Percentiles rank a stretch among this genome's conserved stretches.
These are phyloP conservation scores for Gyromitra esculenta DNA, from an alignment of 2,329 filamentous ascomycete genomes.

Conservation along the genomic window DNA sequence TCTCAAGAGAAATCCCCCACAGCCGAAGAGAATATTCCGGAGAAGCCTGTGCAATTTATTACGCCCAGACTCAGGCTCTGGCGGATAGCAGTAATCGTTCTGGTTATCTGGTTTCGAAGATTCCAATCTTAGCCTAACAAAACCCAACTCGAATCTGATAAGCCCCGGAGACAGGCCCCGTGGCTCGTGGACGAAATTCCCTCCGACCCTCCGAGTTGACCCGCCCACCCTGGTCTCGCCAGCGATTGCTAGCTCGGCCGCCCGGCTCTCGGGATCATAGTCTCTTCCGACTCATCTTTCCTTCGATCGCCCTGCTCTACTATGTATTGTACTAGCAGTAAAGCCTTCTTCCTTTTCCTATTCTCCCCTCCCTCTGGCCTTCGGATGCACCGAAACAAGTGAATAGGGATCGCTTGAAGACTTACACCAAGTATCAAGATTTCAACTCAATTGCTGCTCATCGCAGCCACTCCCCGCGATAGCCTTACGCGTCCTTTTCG, in stretches of 20 bases:
- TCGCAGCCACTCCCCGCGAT: slow-evolving; percentile 3
- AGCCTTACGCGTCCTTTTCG: slow-evolving; percentile 26
- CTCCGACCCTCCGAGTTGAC: slow-evolving; percentile 42
- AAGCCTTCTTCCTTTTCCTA: background rate
- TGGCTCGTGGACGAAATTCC: slow-evolving; percentile 40
- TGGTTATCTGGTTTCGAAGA: background rate
- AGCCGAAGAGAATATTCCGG: slow-evolving; percentile 46
- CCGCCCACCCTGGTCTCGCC: slow-evolving; percentile 42
- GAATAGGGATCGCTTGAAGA: background rate
- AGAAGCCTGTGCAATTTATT: slow-evolving; percentile 31
- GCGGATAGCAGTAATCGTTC: background rate
- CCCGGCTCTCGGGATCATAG: slow-evolving; percentile 34
- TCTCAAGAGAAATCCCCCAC: slow-evolving; percentile 24
- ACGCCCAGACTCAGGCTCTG: background rate
- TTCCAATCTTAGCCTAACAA: background rate
- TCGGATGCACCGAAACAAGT: slow-evolving; percentile 2
- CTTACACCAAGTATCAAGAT: slow-evolving; percentile 3
- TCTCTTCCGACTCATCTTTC: slow-evolving; percentile 39
- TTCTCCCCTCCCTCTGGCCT: background rate
- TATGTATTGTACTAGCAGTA: background rate
- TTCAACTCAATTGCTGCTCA: background rate
- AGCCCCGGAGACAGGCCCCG: slow-evolving; percentile 11
- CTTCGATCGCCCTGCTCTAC: slow-evolving; percentile 4
- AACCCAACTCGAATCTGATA: slow-evolving; percentile 34
- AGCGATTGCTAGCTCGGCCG: slow-evolving; percentile 41